These are phyloP conservation scores for Xylaria sp. DNA, from an alignment of 2,329 filamentous ascomycete species.

Conservation along the genomic window DNA sequence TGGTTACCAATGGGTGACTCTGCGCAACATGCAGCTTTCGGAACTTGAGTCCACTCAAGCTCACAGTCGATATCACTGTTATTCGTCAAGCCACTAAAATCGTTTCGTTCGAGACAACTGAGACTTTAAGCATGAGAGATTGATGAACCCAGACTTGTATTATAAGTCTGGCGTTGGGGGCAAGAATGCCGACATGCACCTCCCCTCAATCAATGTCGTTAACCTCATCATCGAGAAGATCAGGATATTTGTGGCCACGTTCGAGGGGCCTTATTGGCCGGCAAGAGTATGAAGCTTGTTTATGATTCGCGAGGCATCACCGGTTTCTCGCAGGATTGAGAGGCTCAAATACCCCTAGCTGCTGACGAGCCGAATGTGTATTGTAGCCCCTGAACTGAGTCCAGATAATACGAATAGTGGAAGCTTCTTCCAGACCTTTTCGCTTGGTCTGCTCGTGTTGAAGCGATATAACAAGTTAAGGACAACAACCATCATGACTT, in stretches of 20 bases:
- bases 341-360: no score
- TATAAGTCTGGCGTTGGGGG: slow-evolving; percentile 21
- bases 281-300: no score
- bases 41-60: not conserved
- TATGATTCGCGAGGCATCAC: no score
- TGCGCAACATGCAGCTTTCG: not conserved
- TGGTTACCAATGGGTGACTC: slow-evolving; percentile 2
- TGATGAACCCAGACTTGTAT: slow-evolving; percentile 21
- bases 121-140: slow-evolving; percentile 20
- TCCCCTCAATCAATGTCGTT: slow-evolving; percentile 23
- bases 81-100: slow-evolving; percentile 11
- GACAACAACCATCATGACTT: no score
- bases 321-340: no score
- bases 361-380: no score
- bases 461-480: no score
- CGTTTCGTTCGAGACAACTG: slow-evolving; percentile 25
- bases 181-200: slow-evolving; percentile 22
- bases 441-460: no score
- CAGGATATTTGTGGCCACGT: slow-evolving; percentile 28
- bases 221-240: slow-evolving; percentile 29
- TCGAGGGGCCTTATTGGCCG: not conserved
- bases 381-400: no score
- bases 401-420: no score
- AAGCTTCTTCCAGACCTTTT: no score
- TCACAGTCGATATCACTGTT: no score